Evolutionary conservation across 371 early-diverging fungal genomes (phyloP), one percentile per base, ranked within the genome.

Genomic region (Mucor ambiguus): DNA sequence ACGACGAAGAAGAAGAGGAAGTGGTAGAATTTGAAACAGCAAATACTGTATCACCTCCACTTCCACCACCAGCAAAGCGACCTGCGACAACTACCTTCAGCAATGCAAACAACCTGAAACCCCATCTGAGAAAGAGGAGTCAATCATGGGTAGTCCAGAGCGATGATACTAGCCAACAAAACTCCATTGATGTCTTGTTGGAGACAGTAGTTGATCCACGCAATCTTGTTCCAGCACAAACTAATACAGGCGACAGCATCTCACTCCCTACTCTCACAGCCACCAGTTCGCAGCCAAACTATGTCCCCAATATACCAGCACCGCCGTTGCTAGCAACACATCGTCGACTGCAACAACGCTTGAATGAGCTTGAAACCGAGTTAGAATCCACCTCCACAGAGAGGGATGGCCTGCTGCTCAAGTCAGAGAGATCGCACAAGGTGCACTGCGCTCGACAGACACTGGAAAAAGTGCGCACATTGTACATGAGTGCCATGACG

Each of bases 401-500:
- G n/a, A 26, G 33, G 12, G 30, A 37, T 52, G 28, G 44, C 16
- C 1, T 48, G 1, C 32, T 64, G 24, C 14, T 60, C 30, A 61
- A 22, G 48, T 48, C 59, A 49, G 64, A 69, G 28, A 43, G 61
- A 52, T 12, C 30, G 1, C 46, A 60, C 14, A 35, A 48, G 18
- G 65, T 46, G 14, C 11, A 22, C 0, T 46, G 58, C 28, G 44
- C 46, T 22, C 54, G 48, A 4, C 59, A 69, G 24, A 73, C 75
- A 30, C 68, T 84, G 22, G 78, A 76, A 48, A 79, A 78, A 44
- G 79, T 85, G 7, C 74, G 85, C 11, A 76, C 78, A 9, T 68
- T 85, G 10, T 74, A 82, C 43, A 82, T 82, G 70, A 76, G 77
- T 12, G 81, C 85, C 0, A 79, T 81, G 58, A 86, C 83, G 2